phyloP scores from a whole-genome alignment of 2,329 filamentous ascomycete species.

The Erysiphe pulchra region DNA sequence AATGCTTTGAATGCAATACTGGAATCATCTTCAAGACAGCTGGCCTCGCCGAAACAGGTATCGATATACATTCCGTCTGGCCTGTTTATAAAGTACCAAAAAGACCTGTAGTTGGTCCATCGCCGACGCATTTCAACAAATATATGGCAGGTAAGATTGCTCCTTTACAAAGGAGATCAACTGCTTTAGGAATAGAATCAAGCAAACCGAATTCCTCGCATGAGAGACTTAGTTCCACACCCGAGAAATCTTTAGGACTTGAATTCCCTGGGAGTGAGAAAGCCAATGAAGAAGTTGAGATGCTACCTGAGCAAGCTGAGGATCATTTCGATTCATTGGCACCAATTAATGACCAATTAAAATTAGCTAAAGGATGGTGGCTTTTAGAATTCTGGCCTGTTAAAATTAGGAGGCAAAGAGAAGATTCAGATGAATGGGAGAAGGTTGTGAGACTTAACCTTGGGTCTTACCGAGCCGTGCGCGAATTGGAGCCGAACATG shows the following conservation, averaged over 20 bases:
- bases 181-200: constrained; percentile 8
- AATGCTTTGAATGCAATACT: constrained; percentile 21
- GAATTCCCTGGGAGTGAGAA: neutral
- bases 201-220: neutral
- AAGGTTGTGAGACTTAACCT: constrained; percentile 16
- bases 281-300: constrained; percentile 1
- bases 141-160: constrained; percentile 14
- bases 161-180: constrained; percentile 12
- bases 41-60: constrained; percentile 16
- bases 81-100: constrained; percentile 14
- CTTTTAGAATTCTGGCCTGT: constrained; percentile 19
- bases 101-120: constrained; percentile 14
- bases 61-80: constrained; percentile 18
- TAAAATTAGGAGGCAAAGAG: constrained; percentile 15
- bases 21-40: constrained; percentile 18
- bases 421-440: constrained; percentile 14
- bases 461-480: constrained; percentile 15
- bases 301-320: constrained; percentile 17
- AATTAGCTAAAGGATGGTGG: constrained; percentile 17
- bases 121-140: constrained; percentile 14
- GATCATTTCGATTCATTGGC: constrained; percentile 19
- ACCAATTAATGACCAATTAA: constrained; percentile 18
- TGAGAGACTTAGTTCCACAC: neutral
- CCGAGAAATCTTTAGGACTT: neutral
- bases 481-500: constrained; percentile 16